Percentiles rank a stretch among this genome's conserved stretches.
phyloP scores from a whole-genome alignment of 2,329 filamentous ascomycete genomes.

The Tolypocladium sp. region DNA sequence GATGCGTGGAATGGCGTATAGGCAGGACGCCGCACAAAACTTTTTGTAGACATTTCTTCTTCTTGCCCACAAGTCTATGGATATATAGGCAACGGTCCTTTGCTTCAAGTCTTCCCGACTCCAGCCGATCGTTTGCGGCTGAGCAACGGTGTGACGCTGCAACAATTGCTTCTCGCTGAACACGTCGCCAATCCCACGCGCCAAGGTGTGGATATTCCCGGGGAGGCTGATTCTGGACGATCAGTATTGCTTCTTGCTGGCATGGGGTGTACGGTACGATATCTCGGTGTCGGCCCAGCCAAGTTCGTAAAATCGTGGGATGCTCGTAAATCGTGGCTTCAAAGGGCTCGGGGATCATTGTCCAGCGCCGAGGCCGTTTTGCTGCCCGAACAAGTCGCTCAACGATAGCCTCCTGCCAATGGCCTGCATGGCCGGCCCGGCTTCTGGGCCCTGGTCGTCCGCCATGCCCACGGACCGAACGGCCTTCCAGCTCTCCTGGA shows the following conservation, averaged over 20 bases:
- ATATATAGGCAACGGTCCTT: not conserved
- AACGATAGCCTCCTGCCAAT: slow-evolving; percentile 34
- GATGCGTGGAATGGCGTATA: not conserved
- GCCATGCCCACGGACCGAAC: slow-evolving; percentile 19
- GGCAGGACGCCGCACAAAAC: not conserved
- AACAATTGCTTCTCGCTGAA: not conserved
- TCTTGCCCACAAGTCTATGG: not conserved
- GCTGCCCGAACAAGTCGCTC: slow-evolving; percentile 33
- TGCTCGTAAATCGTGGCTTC: not conserved
- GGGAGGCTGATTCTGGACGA: not conserved
- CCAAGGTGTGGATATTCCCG: not conserved
- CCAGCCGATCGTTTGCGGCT: not conserved
- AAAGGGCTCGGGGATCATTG: slow-evolving; percentile 1
- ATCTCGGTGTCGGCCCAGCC: not conserved
- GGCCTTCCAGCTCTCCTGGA: slow-evolving; percentile 33
- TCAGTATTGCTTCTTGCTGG: not conserved
- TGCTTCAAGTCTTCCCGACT: not conserved
- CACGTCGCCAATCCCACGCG: not conserved
- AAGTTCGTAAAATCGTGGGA: not conserved
- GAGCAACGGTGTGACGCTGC: not conserved
- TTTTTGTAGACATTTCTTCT: not conserved
- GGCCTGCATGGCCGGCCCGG: slow-evolving; percentile 32
- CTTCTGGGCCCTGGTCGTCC: slow-evolving; percentile 20
- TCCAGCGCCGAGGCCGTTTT: slow-evolving; percentile 12
- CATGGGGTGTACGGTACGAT: not conserved